Percentiles rank a stretch among this genome's conserved stretches.
phyloP scores from a whole-genome alignment of 306 rosid genomes.

The Cotoneaster glaucophyllus region DNA sequence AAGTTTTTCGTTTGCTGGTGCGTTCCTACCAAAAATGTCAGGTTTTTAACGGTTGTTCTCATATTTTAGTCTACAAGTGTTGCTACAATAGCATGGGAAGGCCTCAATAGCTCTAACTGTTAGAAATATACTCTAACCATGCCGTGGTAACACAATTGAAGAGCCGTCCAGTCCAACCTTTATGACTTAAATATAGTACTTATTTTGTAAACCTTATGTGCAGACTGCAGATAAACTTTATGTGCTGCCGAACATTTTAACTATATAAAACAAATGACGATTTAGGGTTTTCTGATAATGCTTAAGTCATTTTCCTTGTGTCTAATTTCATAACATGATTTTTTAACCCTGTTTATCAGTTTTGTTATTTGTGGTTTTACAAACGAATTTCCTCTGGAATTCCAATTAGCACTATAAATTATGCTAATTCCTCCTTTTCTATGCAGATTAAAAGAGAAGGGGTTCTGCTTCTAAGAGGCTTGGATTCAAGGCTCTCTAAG shows the following conservation, averaged over 20 bases:
- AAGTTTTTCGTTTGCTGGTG: neutral
- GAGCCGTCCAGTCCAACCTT: neutral
- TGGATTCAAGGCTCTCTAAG: constrained; percentile 86
- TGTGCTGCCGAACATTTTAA: neutral
- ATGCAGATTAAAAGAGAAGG: constrained; percentile 89
- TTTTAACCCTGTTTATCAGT: neutral
- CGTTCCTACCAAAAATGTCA: neutral
- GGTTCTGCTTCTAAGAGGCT: constrained; percentile 78
- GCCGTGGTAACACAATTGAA: neutral
- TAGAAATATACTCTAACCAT: neutral
- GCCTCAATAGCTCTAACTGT: neutral
- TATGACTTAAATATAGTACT: neutral
- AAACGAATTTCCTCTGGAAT: neutral
- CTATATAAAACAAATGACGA: neutral
- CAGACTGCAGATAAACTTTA: neutral
- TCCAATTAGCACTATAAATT: neutral
- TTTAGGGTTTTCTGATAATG: neutral
- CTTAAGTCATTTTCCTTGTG: neutral
- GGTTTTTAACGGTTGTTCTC: neutral
- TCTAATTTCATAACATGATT: neutral
- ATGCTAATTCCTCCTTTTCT: constrained; percentile 12
- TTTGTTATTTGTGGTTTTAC: neutral
- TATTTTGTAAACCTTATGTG: neutral
- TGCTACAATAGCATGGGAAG: neutral
- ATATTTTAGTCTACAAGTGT: neutral